Base-by-base conservation (phyloP, 768 basidiomycete genomes). In the Mrakia gelida region DNA sequence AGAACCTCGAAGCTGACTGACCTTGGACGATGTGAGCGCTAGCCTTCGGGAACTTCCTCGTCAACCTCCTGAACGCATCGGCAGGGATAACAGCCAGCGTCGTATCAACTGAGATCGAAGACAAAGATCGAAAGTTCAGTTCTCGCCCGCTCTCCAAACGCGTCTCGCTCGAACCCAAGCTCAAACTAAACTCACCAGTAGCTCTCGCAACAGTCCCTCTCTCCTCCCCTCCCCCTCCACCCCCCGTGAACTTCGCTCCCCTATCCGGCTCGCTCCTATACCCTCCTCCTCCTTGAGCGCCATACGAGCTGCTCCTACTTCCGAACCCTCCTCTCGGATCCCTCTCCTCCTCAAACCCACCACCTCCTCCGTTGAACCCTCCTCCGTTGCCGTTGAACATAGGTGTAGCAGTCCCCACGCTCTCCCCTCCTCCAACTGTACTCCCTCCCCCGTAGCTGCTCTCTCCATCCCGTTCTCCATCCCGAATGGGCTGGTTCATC, bases 61-160 rank as follows among this genome's bases (percentile, higher is more conserved):
- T 98, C 59, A 99, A 86, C 71, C 95, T 88, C 75, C 92, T 88
- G 85, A 99, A 99, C 6, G 96, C 97, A 84, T 98, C 95, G 2
- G 97, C 96, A 34, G 97, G 97, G 75, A 99, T 98, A 15, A 99
- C 96, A n/a, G 96, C 97, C 28, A 99, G 86, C 2, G 97, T 98
- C 7, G 92, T 92, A 81, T 99, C 97, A 75, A 93, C 92, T 7
- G 91, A 91, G 30, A 21, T 18, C 1, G 49, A 18, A 21, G 2
- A 10, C 45, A 38, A 62, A 23, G 28, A 65, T 0, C 0, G 61
- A 45, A 65, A 1, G n/a, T 16, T 26, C 34, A 34, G 38, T 4
- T 41, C 16, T 8, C 41, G 10, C 28, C 38, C 2, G n/a, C n/a
- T n/a, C n/a, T n/a, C n/a, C n/a, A n/a, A 38, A 38, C 38, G 38